These are phyloP conservation scores for Colletotrichum aenigma DNA, from an alignment of 2,329 filamentous ascomycete species.

Conservation along the genomic window DNA sequence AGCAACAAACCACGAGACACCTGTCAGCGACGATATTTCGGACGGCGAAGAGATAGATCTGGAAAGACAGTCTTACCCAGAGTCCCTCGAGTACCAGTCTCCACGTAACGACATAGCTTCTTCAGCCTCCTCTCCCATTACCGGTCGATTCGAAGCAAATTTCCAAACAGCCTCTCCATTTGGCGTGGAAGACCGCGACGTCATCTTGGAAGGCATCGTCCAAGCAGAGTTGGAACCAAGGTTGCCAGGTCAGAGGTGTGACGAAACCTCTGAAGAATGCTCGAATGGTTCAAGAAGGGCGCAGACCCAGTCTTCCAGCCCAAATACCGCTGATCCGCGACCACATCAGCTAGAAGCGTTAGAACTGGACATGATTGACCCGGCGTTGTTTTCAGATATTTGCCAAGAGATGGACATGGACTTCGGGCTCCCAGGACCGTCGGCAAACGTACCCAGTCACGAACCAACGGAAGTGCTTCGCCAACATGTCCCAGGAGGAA, in stretches of 20 bases:
- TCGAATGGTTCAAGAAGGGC: neutral
- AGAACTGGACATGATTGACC: neutral
- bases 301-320: neutral
- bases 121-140: neutral
- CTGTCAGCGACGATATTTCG: neutral
- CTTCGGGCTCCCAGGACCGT: neutral
- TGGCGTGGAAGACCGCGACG: neutral
- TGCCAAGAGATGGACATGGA: neutral
- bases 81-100: neutral
- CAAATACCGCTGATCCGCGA: neutral
- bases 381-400: neutral
- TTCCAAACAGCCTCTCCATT: neutral
- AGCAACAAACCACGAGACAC: neutral
- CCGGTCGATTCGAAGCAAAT: neutral
- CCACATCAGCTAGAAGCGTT: neutral
- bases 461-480: neutral
- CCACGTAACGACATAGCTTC: neutral
- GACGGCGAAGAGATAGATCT: neutral
- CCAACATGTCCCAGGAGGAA: neutral
- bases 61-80: neutral
- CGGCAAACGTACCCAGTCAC: neutral
- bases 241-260: neutral
- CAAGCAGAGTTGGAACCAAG: neutral
- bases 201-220: neutral
- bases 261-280: neutral